Evolutionary conservation across 768 basidiomycete genomes (phyloP), one percentile per base, ranked within the genome.

Genomic region (Kwoniella pini): DNA sequence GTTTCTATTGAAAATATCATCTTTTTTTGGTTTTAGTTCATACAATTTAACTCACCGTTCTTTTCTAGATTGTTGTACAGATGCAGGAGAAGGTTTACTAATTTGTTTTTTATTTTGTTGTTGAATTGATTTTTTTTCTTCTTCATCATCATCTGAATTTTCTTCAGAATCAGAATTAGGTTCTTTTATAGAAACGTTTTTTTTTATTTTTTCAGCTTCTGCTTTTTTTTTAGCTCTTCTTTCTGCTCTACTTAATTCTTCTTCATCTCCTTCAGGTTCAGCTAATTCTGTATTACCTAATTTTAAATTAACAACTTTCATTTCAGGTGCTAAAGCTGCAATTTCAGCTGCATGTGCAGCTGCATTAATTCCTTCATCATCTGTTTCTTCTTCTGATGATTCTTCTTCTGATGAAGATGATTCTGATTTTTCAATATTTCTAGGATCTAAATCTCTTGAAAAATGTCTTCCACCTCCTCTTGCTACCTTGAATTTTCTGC

Each of bases 381-480:
- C 82, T 1, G 62, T 51, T 22, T 56, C 58, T 4, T 65, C 57
- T n/a, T 56, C 58, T 10, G 65, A 65, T 13, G 69, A 58, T 21
- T 59, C 64, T 28, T 70, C 69, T 36, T 72, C 74, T 21, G 42
- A 45, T 10, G 58, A 58, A 0, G 63, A 66, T 9, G 45, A 9
- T 22, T 24, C 33, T 26, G n/a, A n/a, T n/a, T 38, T 53, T 40
- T 27, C 57, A 43, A 53, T 67, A 15, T 42, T 42, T 9, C 73
- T 57, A 24, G 70, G 65, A 42, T 71, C 65, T n/a, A 71, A 61
- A 55, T 76, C 59, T 85, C 89, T 89, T 15, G 78, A 78, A 79
- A 93, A 94, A 75, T 81, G 86, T 62, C 91, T 85, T 52, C 91
- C 91, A 36, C 91, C 91, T 67, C 91, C 91, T 52, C 91, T 89